Conservation (phyloP, 495 filamentous ascomycete species). For the Podospora tetraspora region DNA sequence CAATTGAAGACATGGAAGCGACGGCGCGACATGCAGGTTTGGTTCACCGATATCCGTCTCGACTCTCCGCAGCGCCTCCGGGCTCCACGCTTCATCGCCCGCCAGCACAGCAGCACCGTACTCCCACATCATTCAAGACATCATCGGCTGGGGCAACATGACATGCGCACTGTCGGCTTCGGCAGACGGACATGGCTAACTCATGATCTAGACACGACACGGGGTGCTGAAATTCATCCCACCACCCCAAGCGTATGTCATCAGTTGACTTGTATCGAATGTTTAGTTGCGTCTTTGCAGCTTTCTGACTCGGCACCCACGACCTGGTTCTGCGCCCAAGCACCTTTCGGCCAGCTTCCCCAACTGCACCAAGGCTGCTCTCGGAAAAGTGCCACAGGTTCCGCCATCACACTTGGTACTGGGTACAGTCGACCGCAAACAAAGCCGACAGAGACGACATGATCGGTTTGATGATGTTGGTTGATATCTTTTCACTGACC, state of each 20-base stretch:
- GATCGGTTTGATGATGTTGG: background rate
- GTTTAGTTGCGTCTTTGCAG: background rate
- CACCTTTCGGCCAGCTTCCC: background rate
- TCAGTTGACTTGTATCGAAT: background rate
- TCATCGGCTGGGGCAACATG: background rate
- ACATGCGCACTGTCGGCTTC: background rate
- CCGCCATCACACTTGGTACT: background rate
- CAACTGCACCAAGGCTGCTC: background rate
- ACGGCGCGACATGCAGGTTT: background rate
- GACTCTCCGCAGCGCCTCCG: background rate
- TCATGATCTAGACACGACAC: background rate
- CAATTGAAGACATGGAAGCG: background rate
- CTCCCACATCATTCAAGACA: background rate
- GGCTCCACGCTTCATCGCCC: background rate
- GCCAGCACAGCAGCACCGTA: background rate
- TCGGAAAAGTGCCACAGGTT: background rate
- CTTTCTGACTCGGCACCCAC: background rate
- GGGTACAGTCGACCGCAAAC: background rate
- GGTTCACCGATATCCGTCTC: background rate
- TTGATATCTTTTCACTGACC: background rate
- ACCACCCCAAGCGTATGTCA: background rate
- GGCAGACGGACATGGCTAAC: background rate
- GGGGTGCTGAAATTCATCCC: too few species aligned
- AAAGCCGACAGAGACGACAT: background rate
- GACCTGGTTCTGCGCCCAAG: background rate